A percentile compares a stretch with the other conserved stretches of the same genome.
These are phyloP conservation scores for Auriscalpium vulgare DNA, from an alignment of 768 basidiomycete species.

Conservation along the genomic window DNA sequence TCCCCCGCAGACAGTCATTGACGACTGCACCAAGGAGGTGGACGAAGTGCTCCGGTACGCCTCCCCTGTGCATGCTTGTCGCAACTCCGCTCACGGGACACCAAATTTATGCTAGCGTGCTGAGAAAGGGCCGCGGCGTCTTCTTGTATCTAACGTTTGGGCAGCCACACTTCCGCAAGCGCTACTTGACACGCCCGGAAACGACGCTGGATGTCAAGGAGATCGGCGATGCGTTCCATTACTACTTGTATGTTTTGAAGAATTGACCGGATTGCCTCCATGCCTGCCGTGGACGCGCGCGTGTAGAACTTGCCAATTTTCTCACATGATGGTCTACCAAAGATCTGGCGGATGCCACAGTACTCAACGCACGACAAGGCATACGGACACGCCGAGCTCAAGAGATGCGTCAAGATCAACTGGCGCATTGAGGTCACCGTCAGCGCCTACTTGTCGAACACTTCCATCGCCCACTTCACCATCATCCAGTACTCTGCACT, in stretches of 20 bases:
- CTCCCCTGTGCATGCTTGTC: neutral
- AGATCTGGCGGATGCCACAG: too few relatives aligned
- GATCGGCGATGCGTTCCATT: conserved; percentile 77
- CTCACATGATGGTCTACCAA: too few relatives aligned
- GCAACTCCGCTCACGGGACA: neutral
- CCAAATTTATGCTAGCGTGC: conserved; percentile 38
- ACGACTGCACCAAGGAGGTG: conserved; percentile 69
- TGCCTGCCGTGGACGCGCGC: too few relatives aligned
- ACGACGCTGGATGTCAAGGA: conserved; percentile 60
- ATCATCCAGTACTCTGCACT: too few relatives aligned
- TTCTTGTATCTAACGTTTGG: conserved; percentile 85
- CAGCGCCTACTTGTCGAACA: too few relatives aligned
- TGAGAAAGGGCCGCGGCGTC: conserved; percentile 45
- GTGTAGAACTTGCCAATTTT: too few relatives aligned
- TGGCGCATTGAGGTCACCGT: too few relatives aligned
- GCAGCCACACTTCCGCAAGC: conserved; percentile 79
- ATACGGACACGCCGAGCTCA: too few relatives aligned
- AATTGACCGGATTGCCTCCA: conserved; percentile 12
- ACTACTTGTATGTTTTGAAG: conserved; percentile 67
- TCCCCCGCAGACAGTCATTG: conserved; percentile 62
- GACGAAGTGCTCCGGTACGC: conserved; percentile 63
- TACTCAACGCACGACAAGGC: too few relatives aligned
- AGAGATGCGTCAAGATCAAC: too few relatives aligned
- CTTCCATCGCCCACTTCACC: too few relatives aligned
- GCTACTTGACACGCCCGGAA: conserved; percentile 48